Evolutionary conservation across 2,329 filamentous ascomycete genomes (phyloP).

Genomic region (Cordyceps farinosa): DNA sequence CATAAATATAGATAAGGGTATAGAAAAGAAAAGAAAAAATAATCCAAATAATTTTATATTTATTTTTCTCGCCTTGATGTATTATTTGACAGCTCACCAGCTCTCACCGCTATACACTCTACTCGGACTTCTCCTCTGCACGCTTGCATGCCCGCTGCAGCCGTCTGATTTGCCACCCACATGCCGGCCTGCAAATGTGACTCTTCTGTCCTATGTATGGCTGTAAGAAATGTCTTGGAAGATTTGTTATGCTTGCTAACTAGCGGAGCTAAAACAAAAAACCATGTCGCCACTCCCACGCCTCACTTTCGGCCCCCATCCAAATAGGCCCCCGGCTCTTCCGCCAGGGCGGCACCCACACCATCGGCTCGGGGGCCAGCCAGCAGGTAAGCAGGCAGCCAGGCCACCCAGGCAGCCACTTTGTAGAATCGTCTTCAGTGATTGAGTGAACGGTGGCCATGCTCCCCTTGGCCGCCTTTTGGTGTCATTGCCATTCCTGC

Average conservation of each 20-base stretch:
- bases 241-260: not conserved
- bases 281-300: constrained; percentile 3
- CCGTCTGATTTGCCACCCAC: too few species aligned
- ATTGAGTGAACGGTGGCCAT: not conserved
- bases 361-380: not conserved
- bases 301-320: constrained; percentile 9
- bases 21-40: not conserved
- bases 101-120: too few species aligned
- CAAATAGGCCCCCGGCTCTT: not conserved
- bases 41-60: too few species aligned
- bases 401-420: not conserved
- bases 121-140: too few species aligned
- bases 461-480: not conserved
- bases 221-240: constrained; percentile 2
- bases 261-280: not conserved
- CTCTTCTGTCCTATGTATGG: not conserved
- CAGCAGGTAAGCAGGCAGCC: not conserved
- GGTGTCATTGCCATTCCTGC: not conserved
- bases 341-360: constrained; percentile 7
- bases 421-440: not conserved
- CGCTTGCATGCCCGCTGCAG: too few species aligned
- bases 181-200: too few species aligned
- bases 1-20: not conserved
- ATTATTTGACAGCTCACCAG: too few species aligned
- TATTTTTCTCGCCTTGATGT: too few species aligned